A percentile compares a stretch with the other conserved stretches of the same genome.
Conservation (phyloP, 2,329 filamentous ascomycete species). For the Neofusicoccum kwambonambiense region DNA sequence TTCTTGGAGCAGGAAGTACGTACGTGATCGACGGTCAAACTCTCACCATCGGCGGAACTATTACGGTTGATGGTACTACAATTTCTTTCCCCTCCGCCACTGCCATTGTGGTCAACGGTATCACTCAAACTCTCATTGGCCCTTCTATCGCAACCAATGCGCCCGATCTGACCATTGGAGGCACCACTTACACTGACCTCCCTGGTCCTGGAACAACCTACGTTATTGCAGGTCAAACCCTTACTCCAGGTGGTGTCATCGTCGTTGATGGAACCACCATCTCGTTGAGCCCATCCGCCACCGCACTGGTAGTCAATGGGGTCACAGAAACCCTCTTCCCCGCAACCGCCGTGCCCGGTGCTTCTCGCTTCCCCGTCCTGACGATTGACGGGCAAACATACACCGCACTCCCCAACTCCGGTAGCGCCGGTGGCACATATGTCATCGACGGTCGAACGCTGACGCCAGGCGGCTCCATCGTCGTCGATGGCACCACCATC, state of each 20-base stretch:
- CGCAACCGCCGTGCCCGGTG: constrained; percentile 19
- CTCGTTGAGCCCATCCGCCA: constrained; percentile 26
- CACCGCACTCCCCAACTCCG: not conserved
- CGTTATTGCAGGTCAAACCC: constrained; percentile 35
- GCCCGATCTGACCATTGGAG: constrained; percentile 33
- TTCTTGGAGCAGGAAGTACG: constrained; percentile 5
- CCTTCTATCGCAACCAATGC: constrained; percentile 25
- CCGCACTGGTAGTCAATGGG: constrained; percentile 17
- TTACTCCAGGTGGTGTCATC: constrained; percentile 40
- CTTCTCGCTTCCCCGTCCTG: constrained; percentile 20
- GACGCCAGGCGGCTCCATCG: constrained; percentile 34
- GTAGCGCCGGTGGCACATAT: constrained; percentile 25
- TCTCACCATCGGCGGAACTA: constrained; percentile 34
- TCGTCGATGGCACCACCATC: constrained; percentile 25
- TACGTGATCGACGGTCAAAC: constrained; percentile 43
- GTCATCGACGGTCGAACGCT: constrained; percentile 41
- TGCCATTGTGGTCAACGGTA: constrained; percentile 34
- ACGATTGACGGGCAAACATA: constrained; percentile 22
- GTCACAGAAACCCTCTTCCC: constrained; percentile 17
- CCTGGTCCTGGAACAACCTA: constrained; percentile 31
- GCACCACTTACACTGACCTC: constrained; percentile 28
- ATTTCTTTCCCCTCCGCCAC: constrained; percentile 34
- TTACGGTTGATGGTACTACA: constrained; percentile 34
- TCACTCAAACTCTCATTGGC: constrained; percentile 28
- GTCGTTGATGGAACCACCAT: constrained; percentile 29